Evolutionary conservation across 202 grass and related monocot genomes (phyloP), one percentile per base, ranked within the genome.

Genomic region (Setaria italica): DNA sequence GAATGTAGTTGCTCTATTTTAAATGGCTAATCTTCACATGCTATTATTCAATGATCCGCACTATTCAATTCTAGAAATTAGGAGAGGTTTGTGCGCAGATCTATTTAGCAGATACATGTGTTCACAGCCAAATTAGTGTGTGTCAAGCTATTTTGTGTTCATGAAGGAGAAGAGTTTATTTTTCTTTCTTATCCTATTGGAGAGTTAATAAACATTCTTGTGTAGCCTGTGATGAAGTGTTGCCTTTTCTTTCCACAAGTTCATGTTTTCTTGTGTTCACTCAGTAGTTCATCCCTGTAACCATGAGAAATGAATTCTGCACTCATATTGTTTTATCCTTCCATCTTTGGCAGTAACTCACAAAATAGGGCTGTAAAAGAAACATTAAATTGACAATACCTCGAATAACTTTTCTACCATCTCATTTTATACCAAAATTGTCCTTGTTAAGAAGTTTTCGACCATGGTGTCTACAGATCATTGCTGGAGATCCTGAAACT

Each of bases 401-500:
- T 9, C 43, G 29, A 42, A 53, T 47, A 66, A 6, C 11, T 34
- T 62, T 60, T 63, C n/a, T 82, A n/a, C 10, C 11, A 62, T 32
- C 54, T 43, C 21, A 10, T 65, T 73, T 65, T 55, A 16, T 32
- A 77, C 46, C 10, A 20, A 80, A 80, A 57, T 11, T 21, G 15
- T 76, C 54, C 21, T 88, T 55, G 62, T 75, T 70, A 8, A 90
- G 16, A 89, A 79, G 19, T 86, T 86, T 47, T 15, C 65, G 67
- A 57, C 19, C 33, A 9, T 87, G 67, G 7, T 71, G 9, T 51
- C 30, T 50, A 68, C 90, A 99, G 97, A 90, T 99, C 76, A 99
- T 99, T 45, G 94, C 94, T 2, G 97, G 97, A 51, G 97, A 99
- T 82, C 94, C 97, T 0, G 97, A 99, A 82, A 96, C 82, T 4